Base-by-base conservation (phyloP, 768 basidiomycete species). In the Leccinum aurantiacum region DNA sequence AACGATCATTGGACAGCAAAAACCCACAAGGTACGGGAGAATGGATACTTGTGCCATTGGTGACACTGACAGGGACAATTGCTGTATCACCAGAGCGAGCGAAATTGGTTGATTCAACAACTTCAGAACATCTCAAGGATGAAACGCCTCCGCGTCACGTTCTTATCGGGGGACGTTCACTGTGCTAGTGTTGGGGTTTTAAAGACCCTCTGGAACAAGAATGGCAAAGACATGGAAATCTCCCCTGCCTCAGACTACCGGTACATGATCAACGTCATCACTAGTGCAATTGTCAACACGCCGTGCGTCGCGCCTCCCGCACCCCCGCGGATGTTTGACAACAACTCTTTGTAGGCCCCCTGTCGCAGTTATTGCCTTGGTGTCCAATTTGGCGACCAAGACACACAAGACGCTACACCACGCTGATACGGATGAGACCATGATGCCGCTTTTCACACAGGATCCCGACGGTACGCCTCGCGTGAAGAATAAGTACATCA, bases 241-340 rank as follows among this genome's bases (percentile, higher is more conserved):
- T 71, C 77, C 3, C 85, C 91, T 1, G 69, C 73, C 2, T 63
- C 73, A 25, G 97, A 98, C 72, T 77, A 85, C 69, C 84, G 93
- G 49, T 97, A 92, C 73, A 98, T 98, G 95, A 71, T 95, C 51
- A 95, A 96, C 65, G 77, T 95, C 35, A 83, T 93, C 9, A 86
- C 91, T 5, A 93, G 92, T 67, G 96, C 96, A 14, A 98, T 99
- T 63, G 96, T 99, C 52, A 96, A 97, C 70, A 97, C 96, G 6
- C 95, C 96, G 89, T 89, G 69, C 70, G 90, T 78, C 10, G 8
- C 60, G 6, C 37, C 19, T 29, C 14, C 14, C 14, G 10, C n/a
- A 15, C 13, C 3, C 25, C 27, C 6, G 2, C 53, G 48, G 19
- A 38, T 57, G 29, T 19, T 19, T 58, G 61, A 37, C 19, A 10